Base-by-base conservation (phyloP, 1,139 yeast species). In the Suhomyces terraborum region DNA sequence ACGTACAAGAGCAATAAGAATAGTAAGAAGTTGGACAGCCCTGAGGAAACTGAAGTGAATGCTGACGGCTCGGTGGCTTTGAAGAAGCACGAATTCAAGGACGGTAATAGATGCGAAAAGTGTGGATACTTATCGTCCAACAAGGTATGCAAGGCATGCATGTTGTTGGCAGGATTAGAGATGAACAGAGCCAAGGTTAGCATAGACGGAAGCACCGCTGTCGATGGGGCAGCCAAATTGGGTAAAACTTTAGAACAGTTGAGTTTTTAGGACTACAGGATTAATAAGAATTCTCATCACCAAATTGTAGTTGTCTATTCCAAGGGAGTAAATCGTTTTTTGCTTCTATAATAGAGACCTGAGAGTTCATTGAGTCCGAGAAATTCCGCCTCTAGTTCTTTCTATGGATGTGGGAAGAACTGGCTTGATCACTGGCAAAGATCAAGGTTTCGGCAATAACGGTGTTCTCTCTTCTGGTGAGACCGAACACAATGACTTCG, bases 41-140 rank as follows among this genome's bases (percentile, higher is more conserved):
- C 36, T 2, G 38, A 38, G 7, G 82, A 79, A 49, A 61, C 73
- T 16, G 85, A 82, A 50, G 62, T 83, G 4, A 70, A 79, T 41
- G 45, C 78, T 0, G 84, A 83, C 55, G 89, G 91, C 0, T 70
- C 85, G 0, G 80, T 82, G 0, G 65, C 77, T 0, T 55, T 80
- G 27, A 42, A 46, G n/a, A 35, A 24, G 14, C 46, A 48, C 23
- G 64, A 59, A 24, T 74, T 69, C 49, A 68, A 66, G 14, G 87
- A 82, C 53, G 88, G 89, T 3, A 83, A 82, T 53, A 72, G 79
- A 43, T 93, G 99, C 66, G 88, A 83, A 50, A 80, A 82, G 48
- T 93, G 99, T 66, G 97, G 98, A 0, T 93, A 93, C 58, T 67
- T 94, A 32, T 87, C 98, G 0, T 86, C 94, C 48, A 93, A 93